phyloP scores from a whole-genome alignment of 2,329 filamentous ascomycete genomes.

The Chaetomiaceae sp. region DNA sequence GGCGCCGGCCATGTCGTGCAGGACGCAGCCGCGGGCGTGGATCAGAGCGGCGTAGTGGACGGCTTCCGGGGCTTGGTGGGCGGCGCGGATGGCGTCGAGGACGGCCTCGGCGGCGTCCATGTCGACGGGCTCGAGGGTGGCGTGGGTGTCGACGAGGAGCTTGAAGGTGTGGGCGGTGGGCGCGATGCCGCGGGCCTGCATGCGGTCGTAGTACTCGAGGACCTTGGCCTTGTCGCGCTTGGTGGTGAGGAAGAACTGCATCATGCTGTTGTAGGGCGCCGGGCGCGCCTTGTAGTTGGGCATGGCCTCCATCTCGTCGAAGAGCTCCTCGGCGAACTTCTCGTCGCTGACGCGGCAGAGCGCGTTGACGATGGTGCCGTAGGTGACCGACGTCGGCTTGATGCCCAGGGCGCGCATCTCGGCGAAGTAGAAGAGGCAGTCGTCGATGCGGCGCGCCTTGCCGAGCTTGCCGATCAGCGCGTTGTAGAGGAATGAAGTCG shows the following conservation, averaged over 20 bases:
- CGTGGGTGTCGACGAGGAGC: conserved; percentile 90
- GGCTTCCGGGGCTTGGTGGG: conserved; percentile 73
- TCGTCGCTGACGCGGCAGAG: conserved; percentile 96
- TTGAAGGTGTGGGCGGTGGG: conserved; percentile 97
- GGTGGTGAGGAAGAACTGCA: conserved; percentile 97
- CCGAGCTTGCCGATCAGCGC: conserved; percentile 96
- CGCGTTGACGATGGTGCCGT: conserved; percentile 96
- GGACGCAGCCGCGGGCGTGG: conserved; percentile 88
- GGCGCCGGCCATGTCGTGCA: conserved; percentile 84
- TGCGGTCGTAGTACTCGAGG: conserved; percentile 87
- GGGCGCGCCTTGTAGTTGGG: conserved; percentile 97
- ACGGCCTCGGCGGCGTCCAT: conserved; percentile 83
- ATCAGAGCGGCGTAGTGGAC: conserved; percentile 95
- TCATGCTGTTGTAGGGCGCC: conserved; percentile 98
- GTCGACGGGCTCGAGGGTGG: conserved; percentile 84
- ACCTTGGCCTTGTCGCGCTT: conserved; percentile 96
- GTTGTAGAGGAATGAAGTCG: conserved; percentile 96
- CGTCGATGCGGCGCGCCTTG: conserved; percentile 94
- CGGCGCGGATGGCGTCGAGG: conserved; percentile 67
- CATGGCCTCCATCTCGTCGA: conserved; percentile 98
- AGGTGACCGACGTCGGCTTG: conserved; percentile 93
- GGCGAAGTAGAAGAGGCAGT: conserved; percentile 95
- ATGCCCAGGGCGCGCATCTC: conserved; percentile 94
- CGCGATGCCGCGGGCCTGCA: conserved; percentile 78
- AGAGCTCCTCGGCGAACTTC: conserved; percentile 94